phyloP scores from a whole-genome alignment of 2,329 filamentous ascomycete genomes.

The Cladobotryum protrusum region DNA sequence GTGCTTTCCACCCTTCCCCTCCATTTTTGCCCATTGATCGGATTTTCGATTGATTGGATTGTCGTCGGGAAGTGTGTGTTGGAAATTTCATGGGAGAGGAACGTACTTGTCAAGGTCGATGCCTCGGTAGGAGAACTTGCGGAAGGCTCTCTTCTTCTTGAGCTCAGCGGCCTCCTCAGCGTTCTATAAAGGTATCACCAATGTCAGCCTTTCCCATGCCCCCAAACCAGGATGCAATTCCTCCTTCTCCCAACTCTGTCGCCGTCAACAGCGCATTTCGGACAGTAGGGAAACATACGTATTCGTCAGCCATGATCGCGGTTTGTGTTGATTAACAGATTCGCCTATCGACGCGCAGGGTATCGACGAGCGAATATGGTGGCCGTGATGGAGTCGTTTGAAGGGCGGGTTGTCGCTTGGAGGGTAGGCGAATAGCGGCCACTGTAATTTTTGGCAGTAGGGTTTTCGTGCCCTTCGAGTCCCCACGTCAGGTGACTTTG shows the following conservation, averaged over 20 bases:
- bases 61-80: not conserved
- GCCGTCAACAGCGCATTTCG: conserved; percentile 4
- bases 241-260: not conserved
- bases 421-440: conserved; percentile 22
- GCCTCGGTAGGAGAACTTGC: conserved; percentile 99
- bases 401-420: conserved; percentile 24
- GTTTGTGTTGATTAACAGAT: conserved; percentile 37
- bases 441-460: conserved; percentile 31
- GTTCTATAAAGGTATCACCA: conserved; percentile 55
- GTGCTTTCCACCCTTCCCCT: not conserved
- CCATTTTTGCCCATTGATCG: not conserved
- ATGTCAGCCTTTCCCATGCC: conserved; percentile 23
- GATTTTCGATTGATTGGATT: not conserved
- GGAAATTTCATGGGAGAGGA: conserved; percentile 3
- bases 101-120: conserved; percentile 99
- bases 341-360: conserved; percentile 38
- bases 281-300: conserved; percentile 55
- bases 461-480: conserved; percentile 36
- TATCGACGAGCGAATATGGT: conserved; percentile 38
- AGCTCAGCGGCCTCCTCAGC: conserved; percentile 97
- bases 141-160: conserved; percentile 99
- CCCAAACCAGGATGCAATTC: not conserved
- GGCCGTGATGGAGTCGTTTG: conserved; percentile 32
- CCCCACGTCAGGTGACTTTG: conserved; percentile 27
- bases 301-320: conserved; percentile 81